Evolutionary conservation across 2,329 filamentous ascomycete genomes (phyloP).

Genomic region (Colletotrichum sp.): DNA sequence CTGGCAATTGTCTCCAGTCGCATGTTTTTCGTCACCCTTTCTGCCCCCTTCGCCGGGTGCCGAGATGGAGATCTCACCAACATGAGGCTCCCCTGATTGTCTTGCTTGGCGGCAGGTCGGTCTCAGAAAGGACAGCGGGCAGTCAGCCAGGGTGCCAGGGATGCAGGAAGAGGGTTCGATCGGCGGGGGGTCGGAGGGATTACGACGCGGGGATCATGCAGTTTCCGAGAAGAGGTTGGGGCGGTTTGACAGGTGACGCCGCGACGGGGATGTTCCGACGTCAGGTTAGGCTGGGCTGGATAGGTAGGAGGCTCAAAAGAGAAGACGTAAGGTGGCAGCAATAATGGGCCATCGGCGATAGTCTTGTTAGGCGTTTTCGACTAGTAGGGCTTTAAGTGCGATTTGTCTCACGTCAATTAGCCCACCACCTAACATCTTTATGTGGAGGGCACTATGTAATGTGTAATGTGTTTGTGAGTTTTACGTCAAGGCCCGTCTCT

Average conservation of each 20-base stretch:
- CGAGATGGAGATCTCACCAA: neutral
- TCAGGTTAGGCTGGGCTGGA: neutral
- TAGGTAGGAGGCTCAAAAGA: neutral
- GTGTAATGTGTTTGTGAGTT: neutral
- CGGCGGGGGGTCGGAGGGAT: neutral
- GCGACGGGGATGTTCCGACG: constrained; percentile 4
- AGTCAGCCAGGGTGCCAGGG: neutral
- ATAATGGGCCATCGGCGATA: neutral
- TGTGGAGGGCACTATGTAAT: neutral
- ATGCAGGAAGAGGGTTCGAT: constrained; percentile 1
- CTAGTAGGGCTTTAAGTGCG: neutral
- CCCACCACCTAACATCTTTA: neutral
- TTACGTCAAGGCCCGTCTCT: neutral
- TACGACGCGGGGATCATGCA: constrained; percentile 15
- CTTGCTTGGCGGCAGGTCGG: neutral
- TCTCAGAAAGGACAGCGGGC: neutral
- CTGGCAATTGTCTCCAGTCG: neutral
- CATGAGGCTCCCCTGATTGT: constrained; percentile 3
- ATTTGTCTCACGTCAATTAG: neutral
- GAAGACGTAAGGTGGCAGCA: neutral
- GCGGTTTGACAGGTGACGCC: neutral
- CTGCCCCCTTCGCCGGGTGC: neutral
- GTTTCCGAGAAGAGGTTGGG: neutral
- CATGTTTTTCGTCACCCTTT: neutral
- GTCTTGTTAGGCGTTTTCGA: neutral